Evolutionary conservation across 768 basidiomycete genomes (phyloP).

Genomic region (Lenzites betulinus): DNA sequence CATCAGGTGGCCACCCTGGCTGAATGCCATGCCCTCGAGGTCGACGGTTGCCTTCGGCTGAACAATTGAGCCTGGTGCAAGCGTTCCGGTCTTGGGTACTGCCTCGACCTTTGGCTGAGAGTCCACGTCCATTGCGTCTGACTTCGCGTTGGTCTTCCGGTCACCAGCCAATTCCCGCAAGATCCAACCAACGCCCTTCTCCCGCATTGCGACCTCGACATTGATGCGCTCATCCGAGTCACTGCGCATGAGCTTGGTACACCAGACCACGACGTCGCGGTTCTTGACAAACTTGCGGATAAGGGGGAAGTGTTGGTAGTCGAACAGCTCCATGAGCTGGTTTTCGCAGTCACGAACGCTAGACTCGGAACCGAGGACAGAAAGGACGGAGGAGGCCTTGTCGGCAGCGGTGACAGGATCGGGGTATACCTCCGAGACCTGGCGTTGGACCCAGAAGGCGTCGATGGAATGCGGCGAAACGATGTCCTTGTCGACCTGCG

Average conservation of each 20-base stretch:
- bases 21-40: constrained; percentile 93
- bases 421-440: constrained; percentile 86
- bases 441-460: constrained; percentile 98
- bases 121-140: constrained; percentile 82
- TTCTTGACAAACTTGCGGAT: constrained; percentile 92
- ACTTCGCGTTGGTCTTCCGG: constrained; percentile 55
- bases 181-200: constrained; percentile 97
- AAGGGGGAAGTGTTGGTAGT: constrained; percentile 88
- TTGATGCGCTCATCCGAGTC: constrained; percentile 88
- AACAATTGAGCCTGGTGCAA: constrained; percentile 83
- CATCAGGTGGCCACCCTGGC: constrained; percentile 96
- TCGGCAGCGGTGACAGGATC: constrained; percentile 94
- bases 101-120: constrained; percentile 43
- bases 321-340: constrained; percentile 94
- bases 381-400: constrained; percentile 83
- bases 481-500: constrained; percentile 70
- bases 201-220: constrained; percentile 97
- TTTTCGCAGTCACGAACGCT: constrained; percentile 93
- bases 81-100: constrained; percentile 82
- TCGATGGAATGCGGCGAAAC: constrained; percentile 92
- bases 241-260: constrained; percentile 91
- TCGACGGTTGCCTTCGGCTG: constrained; percentile 87
- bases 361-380: constrained; percentile 84
- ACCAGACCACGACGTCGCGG: constrained; percentile 96
- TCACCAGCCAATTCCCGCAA: constrained; percentile 85